Evolutionary conservation across 176 grass and related monocot species (phyloP).

Genomic region (Aechmea fasciata): DNA sequence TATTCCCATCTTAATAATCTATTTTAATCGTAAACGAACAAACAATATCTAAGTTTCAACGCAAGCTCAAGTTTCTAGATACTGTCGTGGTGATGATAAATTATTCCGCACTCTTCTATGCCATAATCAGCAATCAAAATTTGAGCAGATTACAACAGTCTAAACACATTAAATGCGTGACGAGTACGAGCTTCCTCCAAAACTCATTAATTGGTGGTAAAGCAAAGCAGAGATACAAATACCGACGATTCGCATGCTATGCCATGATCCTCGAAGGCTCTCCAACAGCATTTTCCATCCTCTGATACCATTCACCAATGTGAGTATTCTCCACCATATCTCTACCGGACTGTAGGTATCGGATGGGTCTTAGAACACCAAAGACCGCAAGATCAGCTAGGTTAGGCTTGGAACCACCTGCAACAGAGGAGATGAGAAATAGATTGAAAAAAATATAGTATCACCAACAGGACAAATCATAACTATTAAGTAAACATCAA

Average conservation of each 20-base stretch:
- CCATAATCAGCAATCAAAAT: neutral
- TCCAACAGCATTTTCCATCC: slow-evolving; percentile 77
- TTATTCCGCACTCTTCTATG: neutral
- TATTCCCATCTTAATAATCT: too few relatives aligned
- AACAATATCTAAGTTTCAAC: too few relatives aligned
- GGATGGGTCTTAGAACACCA: slow-evolving; percentile 82
- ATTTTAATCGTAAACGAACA: too few relatives aligned
- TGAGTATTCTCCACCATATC: slow-evolving; percentile 89
- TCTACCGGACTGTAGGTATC: slow-evolving; percentile 64
- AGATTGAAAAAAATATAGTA: neutral
- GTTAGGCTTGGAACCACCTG: slow-evolving; percentile 87
- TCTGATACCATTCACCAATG: slow-evolving; percentile 78
- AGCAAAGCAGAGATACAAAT: neutral
- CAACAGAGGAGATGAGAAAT: neutral
- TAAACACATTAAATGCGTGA: neutral
- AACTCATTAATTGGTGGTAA: neutral
- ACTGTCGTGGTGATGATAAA: neutral
- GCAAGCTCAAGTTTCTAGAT: too few relatives aligned
- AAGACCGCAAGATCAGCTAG: slow-evolving; percentile 89
- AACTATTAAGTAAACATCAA: neutral
- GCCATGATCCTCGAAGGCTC: slow-evolving; percentile 54
- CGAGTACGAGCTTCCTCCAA: neutral
- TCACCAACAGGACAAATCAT: neutral
- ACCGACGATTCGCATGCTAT: slow-evolving; percentile 20
- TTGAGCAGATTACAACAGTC: neutral